Evolutionary conservation across 2,329 filamentous ascomycete species (phyloP), one percentile per base, ranked within the genome.

Genomic region (Fusarium sterilihyphosum): DNA sequence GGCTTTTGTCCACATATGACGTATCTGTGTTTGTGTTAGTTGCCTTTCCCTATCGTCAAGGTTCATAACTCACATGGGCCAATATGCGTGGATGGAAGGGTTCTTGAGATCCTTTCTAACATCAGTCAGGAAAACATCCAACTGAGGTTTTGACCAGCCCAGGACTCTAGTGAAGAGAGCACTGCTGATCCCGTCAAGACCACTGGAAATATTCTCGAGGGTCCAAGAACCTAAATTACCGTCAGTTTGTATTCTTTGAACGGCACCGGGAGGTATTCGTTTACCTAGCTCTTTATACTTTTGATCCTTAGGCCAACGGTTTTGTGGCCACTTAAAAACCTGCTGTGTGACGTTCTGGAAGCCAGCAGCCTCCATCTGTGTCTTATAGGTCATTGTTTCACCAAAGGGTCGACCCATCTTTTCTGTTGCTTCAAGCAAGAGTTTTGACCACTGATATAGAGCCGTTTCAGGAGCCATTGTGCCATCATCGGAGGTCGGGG

Each of bases 241-340:
- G 18, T 53, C 8, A 43, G 40, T 6, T 13, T 20, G 1, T 14
- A 4, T 52, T 52, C n/a, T 35, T 7, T 16, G 4, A 24, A 16
- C 14, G 31, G 12, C 17, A 20, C 12, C 22, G 16, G 12, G 8
- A 16, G 17, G 8, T 24, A 35, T 24, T 20, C 17, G 12, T 6
- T 35, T 35, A 76, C 87, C 87, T 12, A 88, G 73, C 56, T 88
- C 84, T 73, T 89, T 90, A 47, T 85, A 80, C 38, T 84, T 84
- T 22, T 79, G 81, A 35, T 87, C 84, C 58, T 83, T 86, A 0
- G 87, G 84, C 87, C 88, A 89, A 6, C 82, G 78, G 73, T 85
- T 86, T 41, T 83, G 81, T 0, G 87, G 87, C 78, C 87, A 84
- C 75, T 85, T 85, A 74, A 81, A 86, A 17, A 84, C 75, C 10